These are phyloP conservation scores for Apiospora sp. DNA, from an alignment of 2,329 filamentous ascomycete species.

Conservation along the genomic window DNA sequence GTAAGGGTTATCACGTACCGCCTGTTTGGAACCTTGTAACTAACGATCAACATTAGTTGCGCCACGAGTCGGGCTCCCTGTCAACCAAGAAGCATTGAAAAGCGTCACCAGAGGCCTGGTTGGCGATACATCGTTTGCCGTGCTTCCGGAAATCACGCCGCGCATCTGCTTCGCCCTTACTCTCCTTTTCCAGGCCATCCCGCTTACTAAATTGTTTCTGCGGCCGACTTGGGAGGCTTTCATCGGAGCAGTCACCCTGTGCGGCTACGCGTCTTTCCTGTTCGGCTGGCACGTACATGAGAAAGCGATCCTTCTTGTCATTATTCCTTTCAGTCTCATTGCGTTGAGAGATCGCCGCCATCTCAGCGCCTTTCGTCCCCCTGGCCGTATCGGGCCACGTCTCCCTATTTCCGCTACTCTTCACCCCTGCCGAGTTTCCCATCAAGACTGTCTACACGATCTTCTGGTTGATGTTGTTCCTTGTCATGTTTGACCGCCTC, in stretches of 20 bases:
- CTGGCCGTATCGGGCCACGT: constrained; percentile 94
- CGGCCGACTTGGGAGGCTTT: constrained; percentile 88
- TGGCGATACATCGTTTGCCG: constrained; percentile 92
- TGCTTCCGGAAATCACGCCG: constrained; percentile 86
- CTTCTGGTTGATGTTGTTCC: constrained; percentile 87
- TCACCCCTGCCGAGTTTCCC: constrained; percentile 90
- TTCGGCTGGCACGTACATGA: constrained; percentile 99
- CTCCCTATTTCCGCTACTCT: constrained; percentile 91
- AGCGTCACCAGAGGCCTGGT: constrained; percentile 94
- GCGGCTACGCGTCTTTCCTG: constrained; percentile 94
- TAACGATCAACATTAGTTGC: constrained; percentile 64
- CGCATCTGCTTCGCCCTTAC: constrained; percentile 83
- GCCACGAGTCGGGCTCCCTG: constrained; percentile 76
- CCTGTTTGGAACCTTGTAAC: constrained; percentile 41
- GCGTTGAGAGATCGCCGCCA: constrained; percentile 90
- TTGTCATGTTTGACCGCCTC: constrained; percentile 85
- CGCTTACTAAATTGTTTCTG: constrained; percentile 82
- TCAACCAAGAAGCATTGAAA: constrained; percentile 78
- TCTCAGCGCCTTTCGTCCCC: constrained; percentile 89
- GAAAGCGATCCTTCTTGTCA: constrained; percentile 92
- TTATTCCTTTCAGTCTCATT: constrained; percentile 93
- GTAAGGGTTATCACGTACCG: constrained; percentile 59
- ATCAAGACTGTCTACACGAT: constrained; percentile 94
- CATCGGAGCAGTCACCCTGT: constrained; percentile 87
- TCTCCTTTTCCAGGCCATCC: constrained; percentile 80